phyloP scores from a whole-genome alignment of 352 stramenopile genomes.

The Phytophthora melonis region DNA sequence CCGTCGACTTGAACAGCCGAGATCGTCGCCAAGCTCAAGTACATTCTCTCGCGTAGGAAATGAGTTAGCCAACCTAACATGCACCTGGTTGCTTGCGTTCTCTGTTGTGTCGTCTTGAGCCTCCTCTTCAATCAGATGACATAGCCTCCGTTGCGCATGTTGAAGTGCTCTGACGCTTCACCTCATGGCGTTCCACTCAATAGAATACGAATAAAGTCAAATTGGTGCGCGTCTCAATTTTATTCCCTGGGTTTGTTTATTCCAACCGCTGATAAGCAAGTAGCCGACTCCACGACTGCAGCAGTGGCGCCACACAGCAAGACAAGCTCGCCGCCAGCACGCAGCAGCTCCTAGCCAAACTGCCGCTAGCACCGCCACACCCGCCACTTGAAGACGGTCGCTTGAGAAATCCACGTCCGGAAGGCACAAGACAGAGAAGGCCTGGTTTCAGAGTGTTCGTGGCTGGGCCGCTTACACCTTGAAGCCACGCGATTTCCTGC shows the following conservation, averaged over 20 bases:
- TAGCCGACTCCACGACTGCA: slow-evolving; percentile 34
- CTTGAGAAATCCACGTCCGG: slow-evolving; percentile 19
- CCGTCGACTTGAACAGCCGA: slow-evolving; percentile 59
- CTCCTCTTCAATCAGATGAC: neutral
- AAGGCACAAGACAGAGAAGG: slow-evolving; percentile 47
- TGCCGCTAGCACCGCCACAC: slow-evolving; percentile 27
- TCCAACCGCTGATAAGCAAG: slow-evolving; percentile 42
- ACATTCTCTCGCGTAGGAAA: slow-evolving; percentile 88
- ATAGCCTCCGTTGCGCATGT: no score
- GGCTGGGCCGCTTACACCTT: slow-evolving; percentile 96
- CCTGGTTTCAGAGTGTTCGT: slow-evolving; percentile 43
- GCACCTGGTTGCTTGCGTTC: neutral
- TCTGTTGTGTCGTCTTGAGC: neutral
- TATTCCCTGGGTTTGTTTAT: slow-evolving; percentile 70
- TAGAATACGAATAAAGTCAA: slow-evolving; percentile 33
- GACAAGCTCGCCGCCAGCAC: slow-evolving; percentile 22
- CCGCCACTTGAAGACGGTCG: slow-evolving; percentile 13
- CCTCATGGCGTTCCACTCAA: neutral
- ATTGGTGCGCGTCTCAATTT: slow-evolving; percentile 88
- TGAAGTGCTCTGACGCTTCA: no score
- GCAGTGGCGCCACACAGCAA: slow-evolving; percentile 22
- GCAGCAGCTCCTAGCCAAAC: slow-evolving; percentile 35
- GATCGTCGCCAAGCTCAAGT: slow-evolving; percentile 92
- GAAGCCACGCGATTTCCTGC: slow-evolving; percentile 98
- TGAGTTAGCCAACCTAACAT: slow-evolving; percentile 28